Conservation (phyloP, 441 rosid genomes). For the Brassica balearica region DNA sequence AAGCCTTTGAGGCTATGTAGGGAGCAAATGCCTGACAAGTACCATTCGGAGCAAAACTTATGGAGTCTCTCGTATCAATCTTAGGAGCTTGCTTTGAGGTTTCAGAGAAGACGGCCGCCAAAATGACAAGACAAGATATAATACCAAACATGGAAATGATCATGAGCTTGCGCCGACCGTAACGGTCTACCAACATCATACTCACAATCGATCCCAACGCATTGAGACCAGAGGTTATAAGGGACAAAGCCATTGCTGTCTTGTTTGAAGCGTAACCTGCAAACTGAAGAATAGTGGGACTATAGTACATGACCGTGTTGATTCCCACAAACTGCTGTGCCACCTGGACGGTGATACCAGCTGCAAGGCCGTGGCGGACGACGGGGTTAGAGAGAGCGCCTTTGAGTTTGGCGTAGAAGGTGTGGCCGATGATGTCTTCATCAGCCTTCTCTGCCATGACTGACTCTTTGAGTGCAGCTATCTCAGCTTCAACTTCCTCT, state of each 20-base stretch:
- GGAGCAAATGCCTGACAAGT: neutral
- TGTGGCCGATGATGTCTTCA: neutral
- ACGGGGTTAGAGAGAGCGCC: neutral
- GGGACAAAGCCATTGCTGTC: neutral
- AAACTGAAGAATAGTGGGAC: neutral
- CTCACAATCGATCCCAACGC: neutral
- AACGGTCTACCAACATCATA: neutral
- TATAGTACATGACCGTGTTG: neutral
- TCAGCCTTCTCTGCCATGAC: constrained; percentile 2
- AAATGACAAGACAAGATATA: neutral
- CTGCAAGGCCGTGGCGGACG: neutral
- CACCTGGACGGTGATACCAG: constrained; percentile 1
- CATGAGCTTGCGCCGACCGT: neutral
- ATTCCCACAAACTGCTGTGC: constrained; percentile 1
- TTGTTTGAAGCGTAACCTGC: neutral
- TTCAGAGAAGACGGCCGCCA: neutral
- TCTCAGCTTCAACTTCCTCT: neutral
- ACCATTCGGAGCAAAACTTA: neutral
- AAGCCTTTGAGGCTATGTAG: neutral
- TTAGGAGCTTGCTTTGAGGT: neutral
- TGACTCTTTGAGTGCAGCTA: neutral
- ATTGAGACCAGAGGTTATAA: neutral
- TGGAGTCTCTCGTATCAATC: neutral
- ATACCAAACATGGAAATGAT: constrained; percentile 8
- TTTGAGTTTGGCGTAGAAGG: constrained; percentile 3